These are phyloP conservation scores for Mycena capillaripes DNA, from an alignment of 768 basidiomycete species.

Conservation along the genomic window DNA sequence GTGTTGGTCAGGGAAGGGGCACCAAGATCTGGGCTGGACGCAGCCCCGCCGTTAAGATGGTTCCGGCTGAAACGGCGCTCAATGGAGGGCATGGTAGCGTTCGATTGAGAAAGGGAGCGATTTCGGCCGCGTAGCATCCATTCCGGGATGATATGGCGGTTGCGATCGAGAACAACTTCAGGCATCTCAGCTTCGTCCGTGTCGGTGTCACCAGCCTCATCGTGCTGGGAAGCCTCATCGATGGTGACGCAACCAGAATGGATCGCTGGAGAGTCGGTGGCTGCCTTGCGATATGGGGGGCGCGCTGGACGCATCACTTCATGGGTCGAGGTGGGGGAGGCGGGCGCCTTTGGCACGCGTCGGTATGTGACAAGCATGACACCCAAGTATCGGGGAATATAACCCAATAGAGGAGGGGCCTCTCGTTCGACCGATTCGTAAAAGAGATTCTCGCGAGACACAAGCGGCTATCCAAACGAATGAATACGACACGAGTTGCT, in stretches of 20 bases:
- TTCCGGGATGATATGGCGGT: constrained; percentile 96
- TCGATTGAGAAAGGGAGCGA: constrained; percentile 66
- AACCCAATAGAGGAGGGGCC: constrained; percentile 91
- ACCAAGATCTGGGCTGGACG: constrained; percentile 80
- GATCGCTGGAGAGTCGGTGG: constrained; percentile 40
- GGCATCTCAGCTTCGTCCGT: constrained; percentile 89
- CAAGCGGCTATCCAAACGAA: constrained; percentile 79
- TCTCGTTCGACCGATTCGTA: constrained; percentile 97
- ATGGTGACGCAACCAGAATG: constrained; percentile 14
- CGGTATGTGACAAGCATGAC: constrained; percentile 99
- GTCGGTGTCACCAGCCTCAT: constrained; percentile 54
- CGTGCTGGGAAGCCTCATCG: constrained; percentile 45
- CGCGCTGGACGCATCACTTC: constrained; percentile 39
- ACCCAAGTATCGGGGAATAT: constrained; percentile 97
- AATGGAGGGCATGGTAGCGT: constrained; percentile 48
- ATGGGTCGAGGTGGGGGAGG: constrained; percentile 35
- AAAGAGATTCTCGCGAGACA: constrained; percentile 96
- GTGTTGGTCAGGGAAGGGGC: constrained; percentile 42
- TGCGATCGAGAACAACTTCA: constrained; percentile 91
- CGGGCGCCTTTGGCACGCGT: constrained; percentile 68
- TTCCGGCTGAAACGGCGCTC: constrained; percentile 50
- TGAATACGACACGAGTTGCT: constrained; percentile 21
- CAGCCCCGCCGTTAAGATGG: constrained; percentile 66
- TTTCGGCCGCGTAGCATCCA: constrained; percentile 81
- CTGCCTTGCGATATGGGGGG: constrained; percentile 45